These are phyloP conservation scores for Cupressus sempervirens DNA, from an alignment of 75 land plant genomes.

Conservation along the genomic window DNA sequence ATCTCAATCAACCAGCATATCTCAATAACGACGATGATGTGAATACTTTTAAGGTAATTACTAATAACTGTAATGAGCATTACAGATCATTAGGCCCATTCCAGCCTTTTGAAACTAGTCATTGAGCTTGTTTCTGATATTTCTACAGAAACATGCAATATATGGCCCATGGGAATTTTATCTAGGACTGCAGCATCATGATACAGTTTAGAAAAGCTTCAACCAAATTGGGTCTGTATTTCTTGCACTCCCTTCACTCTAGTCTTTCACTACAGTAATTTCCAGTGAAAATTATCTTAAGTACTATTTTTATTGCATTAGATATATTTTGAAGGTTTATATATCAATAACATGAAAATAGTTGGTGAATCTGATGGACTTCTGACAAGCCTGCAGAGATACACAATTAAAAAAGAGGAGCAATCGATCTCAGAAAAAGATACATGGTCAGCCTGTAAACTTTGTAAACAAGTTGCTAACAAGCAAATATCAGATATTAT, in stretches of 20 bases:
- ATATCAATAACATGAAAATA: not conserved
- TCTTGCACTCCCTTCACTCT: not conserved
- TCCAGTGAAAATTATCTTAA: not conserved
- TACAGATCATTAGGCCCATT: not conserved
- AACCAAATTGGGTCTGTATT: not conserved
- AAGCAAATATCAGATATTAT: not conserved
- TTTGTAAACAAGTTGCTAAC: not conserved
- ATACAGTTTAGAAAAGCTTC: not conserved
- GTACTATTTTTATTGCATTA: not conserved
- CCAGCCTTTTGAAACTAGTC: not conserved
- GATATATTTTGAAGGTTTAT: not conserved
- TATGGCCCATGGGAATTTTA: conserved; percentile 1
- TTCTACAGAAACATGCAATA: not conserved
- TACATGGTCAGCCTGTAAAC: not conserved
- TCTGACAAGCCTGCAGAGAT: not conserved
- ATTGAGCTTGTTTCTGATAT: not conserved
- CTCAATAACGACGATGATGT: not conserved
- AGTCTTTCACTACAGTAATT: not conserved
- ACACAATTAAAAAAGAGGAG: not conserved
- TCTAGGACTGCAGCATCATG: not conserved
- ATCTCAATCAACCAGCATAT: not conserved
- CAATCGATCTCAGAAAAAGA: not conserved
- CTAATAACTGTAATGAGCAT: not conserved
- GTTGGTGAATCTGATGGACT: not conserved
- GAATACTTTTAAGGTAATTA: not conserved